Conservation (phyloP, 306 rosid genomes). For the Malus fusca region DNA sequence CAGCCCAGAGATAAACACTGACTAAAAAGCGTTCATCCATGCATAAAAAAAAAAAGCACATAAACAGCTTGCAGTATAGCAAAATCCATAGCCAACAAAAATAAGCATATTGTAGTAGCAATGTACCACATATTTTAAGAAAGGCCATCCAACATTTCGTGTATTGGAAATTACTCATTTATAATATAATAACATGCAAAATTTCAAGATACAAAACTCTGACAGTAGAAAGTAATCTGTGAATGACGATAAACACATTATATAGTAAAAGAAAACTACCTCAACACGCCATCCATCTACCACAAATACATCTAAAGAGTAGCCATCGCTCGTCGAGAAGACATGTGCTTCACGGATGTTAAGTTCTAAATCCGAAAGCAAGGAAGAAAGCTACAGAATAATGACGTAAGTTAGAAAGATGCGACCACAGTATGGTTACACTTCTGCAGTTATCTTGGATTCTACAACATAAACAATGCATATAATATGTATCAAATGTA, state of each 20-base stretch:
- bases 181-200: neutral
- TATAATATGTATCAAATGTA: neutral
- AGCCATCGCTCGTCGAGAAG: slow-evolving; percentile 56
- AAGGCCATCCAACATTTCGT: neutral
- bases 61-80: neutral
- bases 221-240: neutral
- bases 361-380: slow-evolving; percentile 59
- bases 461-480: neutral
- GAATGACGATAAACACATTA: slow-evolving; percentile 2
- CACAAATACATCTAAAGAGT: slow-evolving; percentile 50
- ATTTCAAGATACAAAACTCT: slow-evolving; percentile 1
- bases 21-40: neutral
- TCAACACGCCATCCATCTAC: slow-evolving; percentile 66
- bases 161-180: neutral
- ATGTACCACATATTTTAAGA: neutral
- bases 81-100: neutral
- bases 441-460: slow-evolving; percentile 6
- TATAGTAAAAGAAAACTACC: slow-evolving; percentile 26
- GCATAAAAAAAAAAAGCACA: neutral
- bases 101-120: neutral
- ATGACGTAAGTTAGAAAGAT: slow-evolving; percentile 26
- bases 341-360: slow-evolving; percentile 68
- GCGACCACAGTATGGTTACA: neutral
- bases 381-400: slow-evolving; percentile 47
- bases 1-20: neutral